phyloP scores from a whole-genome alignment of 352 stramenopile species.

The Phytopythium helicoides region DNA sequence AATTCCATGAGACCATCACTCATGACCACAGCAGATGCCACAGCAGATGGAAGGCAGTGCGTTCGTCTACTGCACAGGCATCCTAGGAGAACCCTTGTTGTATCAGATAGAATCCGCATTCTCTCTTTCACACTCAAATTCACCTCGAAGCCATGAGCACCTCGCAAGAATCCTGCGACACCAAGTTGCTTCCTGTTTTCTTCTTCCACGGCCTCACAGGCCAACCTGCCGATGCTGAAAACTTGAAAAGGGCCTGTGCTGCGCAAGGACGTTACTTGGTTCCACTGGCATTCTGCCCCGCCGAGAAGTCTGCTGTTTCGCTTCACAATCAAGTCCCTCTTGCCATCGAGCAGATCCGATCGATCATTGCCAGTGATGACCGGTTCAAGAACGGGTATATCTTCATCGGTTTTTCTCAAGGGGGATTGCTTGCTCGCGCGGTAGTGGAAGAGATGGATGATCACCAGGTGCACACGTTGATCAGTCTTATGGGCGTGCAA shows the following conservation, averaged over 20 bases:
- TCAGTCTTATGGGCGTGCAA: conserved; percentile 41
- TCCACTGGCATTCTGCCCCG: conserved; percentile 33
- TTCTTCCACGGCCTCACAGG: conserved; percentile 50
- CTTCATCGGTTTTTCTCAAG: conserved; percentile 47
- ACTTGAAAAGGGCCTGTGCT: conserved; percentile 31
- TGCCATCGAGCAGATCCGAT: conserved; percentile 39
- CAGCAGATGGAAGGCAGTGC: too few species aligned
- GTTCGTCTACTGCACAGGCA: too few species aligned
- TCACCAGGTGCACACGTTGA: conserved; percentile 39
- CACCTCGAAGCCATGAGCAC: not conserved
- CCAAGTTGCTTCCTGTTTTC: conserved; percentile 26
- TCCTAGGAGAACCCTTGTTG: too few species aligned
- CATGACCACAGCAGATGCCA: too few species aligned
- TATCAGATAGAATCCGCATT: too few species aligned
- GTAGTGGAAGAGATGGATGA: conserved; percentile 62
- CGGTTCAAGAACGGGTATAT: conserved; percentile 39
- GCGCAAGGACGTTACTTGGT: conserved; percentile 27
- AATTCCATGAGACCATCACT: too few species aligned
- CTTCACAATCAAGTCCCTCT: conserved; percentile 36
- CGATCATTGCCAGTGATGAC: conserved; percentile 22
- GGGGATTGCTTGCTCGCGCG: conserved; percentile 31
- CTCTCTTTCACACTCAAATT: conserved; percentile 7
- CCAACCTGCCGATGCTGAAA: conserved; percentile 20
- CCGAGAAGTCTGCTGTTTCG: conserved; percentile 27
- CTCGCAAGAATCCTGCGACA: not conserved